Evolutionary conservation across 1,139 yeast species (phyloP).

Genomic region (Hyphopichia buzzinii): DNA sequence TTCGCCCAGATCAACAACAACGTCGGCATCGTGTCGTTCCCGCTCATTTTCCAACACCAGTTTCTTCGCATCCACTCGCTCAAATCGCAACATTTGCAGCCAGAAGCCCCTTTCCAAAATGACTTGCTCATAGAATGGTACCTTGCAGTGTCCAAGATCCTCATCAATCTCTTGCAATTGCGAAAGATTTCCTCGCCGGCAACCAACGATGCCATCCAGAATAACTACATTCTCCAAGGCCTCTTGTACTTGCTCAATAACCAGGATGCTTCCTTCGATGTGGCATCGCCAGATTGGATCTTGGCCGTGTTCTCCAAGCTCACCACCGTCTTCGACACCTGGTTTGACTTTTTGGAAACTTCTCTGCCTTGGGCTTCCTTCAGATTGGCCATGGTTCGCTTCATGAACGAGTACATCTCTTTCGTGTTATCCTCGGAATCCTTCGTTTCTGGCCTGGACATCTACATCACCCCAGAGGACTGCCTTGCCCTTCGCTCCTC

Average conservation of each 20-base stretch:
- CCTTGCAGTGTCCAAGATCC: constrained; percentile 32
- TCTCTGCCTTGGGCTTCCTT: constrained; percentile 4
- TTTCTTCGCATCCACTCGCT: constrained; percentile 19
- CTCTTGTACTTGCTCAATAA: constrained; percentile 23
- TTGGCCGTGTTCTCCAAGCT: constrained; percentile 13
- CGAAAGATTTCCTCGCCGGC: constrained; percentile 14
- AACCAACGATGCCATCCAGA: constrained; percentile 14
- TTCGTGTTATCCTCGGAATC: neutral
- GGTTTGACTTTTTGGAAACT: constrained; percentile 19
- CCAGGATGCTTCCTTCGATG: constrained; percentile 9
- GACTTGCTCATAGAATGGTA: constrained; percentile 39
- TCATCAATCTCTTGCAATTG: constrained; percentile 12
- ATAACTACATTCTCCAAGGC: constrained; percentile 30
- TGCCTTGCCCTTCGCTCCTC: neutral
- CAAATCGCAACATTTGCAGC: constrained; percentile 9
- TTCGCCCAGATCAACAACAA: constrained; percentile 34
- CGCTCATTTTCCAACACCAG: constrained; percentile 37
- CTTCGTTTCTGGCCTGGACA: neutral
- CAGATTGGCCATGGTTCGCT: constrained; percentile 8
- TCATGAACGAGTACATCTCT: constrained; percentile 5
- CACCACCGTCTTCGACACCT: constrained; percentile 18
- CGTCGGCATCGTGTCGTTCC: constrained; percentile 44
- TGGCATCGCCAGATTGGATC: constrained; percentile 9
- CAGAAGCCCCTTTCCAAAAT: constrained; percentile 16
- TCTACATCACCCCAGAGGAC: constrained; percentile 6